These are phyloP conservation scores for Castanea sativa DNA, from an alignment of 306 rosid genomes.

Conservation along the genomic window DNA sequence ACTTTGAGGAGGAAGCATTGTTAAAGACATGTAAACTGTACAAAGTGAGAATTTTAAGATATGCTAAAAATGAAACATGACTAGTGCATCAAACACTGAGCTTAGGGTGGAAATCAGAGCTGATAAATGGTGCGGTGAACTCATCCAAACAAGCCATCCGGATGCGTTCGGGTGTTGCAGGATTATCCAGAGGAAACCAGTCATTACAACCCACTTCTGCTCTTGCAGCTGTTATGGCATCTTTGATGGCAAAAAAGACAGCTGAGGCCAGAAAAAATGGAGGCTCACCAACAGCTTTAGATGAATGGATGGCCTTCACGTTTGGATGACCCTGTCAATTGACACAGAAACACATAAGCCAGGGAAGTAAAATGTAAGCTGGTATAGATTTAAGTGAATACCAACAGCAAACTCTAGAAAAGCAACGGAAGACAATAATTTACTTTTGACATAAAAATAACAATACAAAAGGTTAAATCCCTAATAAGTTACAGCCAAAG, in stretches of 20 bases:
- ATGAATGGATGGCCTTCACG: constrained; percentile 88
- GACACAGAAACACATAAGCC: constrained; percentile 7
- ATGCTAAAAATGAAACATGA: not conserved
- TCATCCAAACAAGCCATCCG: constrained; percentile 93
- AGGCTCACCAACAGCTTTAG: constrained; percentile 97
- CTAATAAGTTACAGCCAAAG: not conserved
- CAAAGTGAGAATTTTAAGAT: not conserved
- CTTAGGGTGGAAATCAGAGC: constrained; percentile 61
- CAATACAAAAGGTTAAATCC: not conserved
- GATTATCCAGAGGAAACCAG: constrained; percentile 95
- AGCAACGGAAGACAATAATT: not conserved
- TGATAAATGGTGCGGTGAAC: constrained; percentile 37
- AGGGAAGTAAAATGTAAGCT: not conserved
- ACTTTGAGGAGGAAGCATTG: not conserved
- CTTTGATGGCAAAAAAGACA: constrained; percentile 80
- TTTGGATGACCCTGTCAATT: constrained; percentile 84
- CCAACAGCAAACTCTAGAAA: not conserved
- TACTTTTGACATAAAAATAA: not conserved
- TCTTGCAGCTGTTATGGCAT: constrained; percentile 78
- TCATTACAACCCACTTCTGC: constrained; percentile 55
- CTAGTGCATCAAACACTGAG: constrained; percentile 56
- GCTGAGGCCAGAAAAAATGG: constrained; percentile 92
- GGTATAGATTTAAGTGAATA: not conserved
- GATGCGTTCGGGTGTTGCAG: constrained; percentile 93
- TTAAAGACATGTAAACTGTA: not conserved